Conservation (phyloP, 2,329 filamentous ascomycete species). For the Aspergillus calidoustus region DNA sequence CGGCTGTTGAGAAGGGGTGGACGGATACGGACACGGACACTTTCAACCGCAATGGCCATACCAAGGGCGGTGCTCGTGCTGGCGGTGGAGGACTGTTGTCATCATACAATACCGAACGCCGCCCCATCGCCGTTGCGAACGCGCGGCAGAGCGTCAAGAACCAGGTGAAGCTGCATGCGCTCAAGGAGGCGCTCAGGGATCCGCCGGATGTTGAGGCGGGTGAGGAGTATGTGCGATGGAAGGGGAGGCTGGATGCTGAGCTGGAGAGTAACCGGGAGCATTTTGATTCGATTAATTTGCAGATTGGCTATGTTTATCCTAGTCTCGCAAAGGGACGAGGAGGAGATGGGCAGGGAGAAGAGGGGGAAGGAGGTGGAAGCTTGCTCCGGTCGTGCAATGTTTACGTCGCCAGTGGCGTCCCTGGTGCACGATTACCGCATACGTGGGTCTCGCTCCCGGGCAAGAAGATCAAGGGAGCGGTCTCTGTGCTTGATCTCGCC, state of each 20-base stretch:
- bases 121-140: constrained; percentile 55
- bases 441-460: constrained; percentile 51
- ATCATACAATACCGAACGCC: constrained; percentile 53
- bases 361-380: constrained; percentile 55
- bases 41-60: background rate
- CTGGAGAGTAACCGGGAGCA: background rate
- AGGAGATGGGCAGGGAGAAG: background rate
- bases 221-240: background rate
- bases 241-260: constrained; percentile 29
- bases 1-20: constrained; percentile 45
- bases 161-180: constrained; percentile 39
- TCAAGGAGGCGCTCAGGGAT: background rate
- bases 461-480: background rate
- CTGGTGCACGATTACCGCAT: constrained; percentile 65
- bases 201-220: background rate
- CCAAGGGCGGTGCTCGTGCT: background rate
- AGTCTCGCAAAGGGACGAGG: too few species aligned
- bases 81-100: constrained; percentile 43
- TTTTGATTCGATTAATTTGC: constrained; percentile 7
- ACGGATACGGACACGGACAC: too few species aligned
- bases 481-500: background rate
- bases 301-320: constrained; percentile 39
- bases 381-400: constrained; percentile 53
- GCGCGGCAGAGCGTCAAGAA: constrained; percentile 58
- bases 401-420: constrained; percentile 31